These are phyloP conservation scores for Poa pratensis DNA, from an alignment of 176 grass and related monocot species.

Conservation along the genomic window DNA sequence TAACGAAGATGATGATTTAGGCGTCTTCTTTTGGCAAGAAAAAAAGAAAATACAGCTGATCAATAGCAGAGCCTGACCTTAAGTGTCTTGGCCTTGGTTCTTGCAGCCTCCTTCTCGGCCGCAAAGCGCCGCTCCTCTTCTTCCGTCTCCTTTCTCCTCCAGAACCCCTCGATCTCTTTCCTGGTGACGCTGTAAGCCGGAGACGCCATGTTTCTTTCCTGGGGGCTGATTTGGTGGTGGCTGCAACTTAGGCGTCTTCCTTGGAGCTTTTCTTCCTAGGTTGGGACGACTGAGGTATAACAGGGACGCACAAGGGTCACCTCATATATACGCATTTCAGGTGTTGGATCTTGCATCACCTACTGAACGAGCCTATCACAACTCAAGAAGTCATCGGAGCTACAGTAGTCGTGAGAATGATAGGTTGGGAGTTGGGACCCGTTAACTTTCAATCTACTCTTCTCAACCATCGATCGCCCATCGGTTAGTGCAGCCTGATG, in stretches of 20 bases:
- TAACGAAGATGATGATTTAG: background rate
- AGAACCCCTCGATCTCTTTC: slow-evolving; percentile 71
- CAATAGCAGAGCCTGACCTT: background rate
- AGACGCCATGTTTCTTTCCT: slow-evolving; percentile 36
- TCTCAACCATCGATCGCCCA: slow-evolving; percentile 42
- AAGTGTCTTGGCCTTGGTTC: slow-evolving; percentile 65
- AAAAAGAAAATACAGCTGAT: background rate
- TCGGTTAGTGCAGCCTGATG: slow-evolving; percentile 12
- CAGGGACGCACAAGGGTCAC: slow-evolving; percentile 14
- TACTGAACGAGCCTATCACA: slow-evolving; percentile 20
- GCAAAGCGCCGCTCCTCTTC: slow-evolving; percentile 70
- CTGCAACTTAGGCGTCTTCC: background rate
- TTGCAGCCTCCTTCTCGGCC: slow-evolving; percentile 74
- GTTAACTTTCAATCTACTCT: slow-evolving; percentile 42
- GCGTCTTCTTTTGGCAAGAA: background rate
- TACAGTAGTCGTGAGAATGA: slow-evolving; percentile 28
- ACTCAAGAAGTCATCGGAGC: background rate
- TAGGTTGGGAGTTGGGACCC: slow-evolving; percentile 30
- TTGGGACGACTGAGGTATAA: background rate
- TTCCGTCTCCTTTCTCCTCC: slow-evolving; percentile 70
- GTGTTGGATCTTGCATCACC: slow-evolving; percentile 13
- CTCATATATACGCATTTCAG: slow-evolving; percentile 29
- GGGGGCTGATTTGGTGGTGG: background rate
- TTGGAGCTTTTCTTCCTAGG: slow-evolving; percentile 18
- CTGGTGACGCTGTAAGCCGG: slow-evolving; percentile 69